Base-by-base conservation (phyloP, 2,329 filamentous ascomycete species). In the Domatiomyces globalis region DNA sequence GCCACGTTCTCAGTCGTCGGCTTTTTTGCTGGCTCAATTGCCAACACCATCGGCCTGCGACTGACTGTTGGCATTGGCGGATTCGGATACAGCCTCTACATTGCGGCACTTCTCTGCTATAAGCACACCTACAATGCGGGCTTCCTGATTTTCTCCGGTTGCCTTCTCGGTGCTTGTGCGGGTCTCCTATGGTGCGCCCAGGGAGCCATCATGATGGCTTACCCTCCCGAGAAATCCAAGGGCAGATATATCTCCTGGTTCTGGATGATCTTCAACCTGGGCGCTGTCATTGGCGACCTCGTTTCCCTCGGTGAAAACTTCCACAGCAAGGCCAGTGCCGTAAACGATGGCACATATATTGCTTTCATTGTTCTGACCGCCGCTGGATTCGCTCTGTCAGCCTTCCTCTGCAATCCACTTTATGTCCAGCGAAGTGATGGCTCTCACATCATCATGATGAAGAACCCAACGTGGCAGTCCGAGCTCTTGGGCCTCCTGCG, bases 211-310 rank as follows among this genome's bases (percentile, higher is more conserved):
- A 67, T 69, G 64, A 86, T 90, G 78, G 78, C 83, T 6, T 92
- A 92, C 65, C 86, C 87, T 4, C 72, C 78, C 8, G 87, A 92
- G 68, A 67, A 76, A 45, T 75, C 77, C 56, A 92, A 92, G 73
- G 87, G 87, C 49, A 78, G 81, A 54, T 92, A 87, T 67, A 89
- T 92, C 64, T 83, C 83, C 56, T 81, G 78, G 73, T 92, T 92
- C 70, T 92, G 87, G 87, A 79, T 84, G 67, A 89, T 94, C 63
- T 92, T 92, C 77, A 92, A 92, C 70, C 66, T 86, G 54, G 87
- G 87, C 58, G 86, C 80, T 60, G 86, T 90, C 58, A 84, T 92
- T 63, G 87, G 87, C 58, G 79, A 80, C 62, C 61, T 78, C 67
- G 73, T 73, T 27, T 71, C 71, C 3, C 64, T 74, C 5, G 71